These are phyloP conservation scores for Tritrichomonas musculus DNA, from an alignment of 208 protist species.

Conservation along the genomic window DNA sequence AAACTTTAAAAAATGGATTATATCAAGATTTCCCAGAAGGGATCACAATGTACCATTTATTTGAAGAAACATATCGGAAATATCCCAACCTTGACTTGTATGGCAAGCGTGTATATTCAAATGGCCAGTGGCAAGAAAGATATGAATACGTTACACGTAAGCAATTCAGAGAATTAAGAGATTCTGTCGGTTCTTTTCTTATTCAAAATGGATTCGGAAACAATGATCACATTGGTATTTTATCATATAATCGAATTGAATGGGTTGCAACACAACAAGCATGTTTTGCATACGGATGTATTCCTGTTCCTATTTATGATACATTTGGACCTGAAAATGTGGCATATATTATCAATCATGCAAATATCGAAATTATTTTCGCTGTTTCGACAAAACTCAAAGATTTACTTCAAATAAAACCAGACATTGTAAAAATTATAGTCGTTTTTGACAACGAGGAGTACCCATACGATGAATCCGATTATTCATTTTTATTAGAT, in stretches of 20 bases:
- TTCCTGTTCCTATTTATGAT: neutral
- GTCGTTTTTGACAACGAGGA: neutral
- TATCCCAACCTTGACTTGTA: neutral
- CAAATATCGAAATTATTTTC: neutral
- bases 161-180: neutral
- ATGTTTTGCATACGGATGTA: neutral
- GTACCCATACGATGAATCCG: neutral
- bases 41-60: too few relatives aligned
- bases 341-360: neutral
- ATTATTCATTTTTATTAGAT: neutral
- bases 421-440: neutral
- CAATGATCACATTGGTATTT: conserved; percentile 35
- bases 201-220: neutral
- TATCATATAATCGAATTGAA: conserved; percentile 33
- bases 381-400: neutral
- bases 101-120: neutral
- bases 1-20: too few relatives aligned
- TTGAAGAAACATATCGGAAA: neutral
- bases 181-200: neutral
- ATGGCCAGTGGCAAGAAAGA: neutral
- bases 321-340: neutral
- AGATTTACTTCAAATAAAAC: neutral
- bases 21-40: too few relatives aligned
- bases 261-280: conserved; percentile 31
- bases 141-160: neutral